Evolutionary conservation across 1,139 yeast species (phyloP).

Genomic region (Debaryomyces coudertii): DNA sequence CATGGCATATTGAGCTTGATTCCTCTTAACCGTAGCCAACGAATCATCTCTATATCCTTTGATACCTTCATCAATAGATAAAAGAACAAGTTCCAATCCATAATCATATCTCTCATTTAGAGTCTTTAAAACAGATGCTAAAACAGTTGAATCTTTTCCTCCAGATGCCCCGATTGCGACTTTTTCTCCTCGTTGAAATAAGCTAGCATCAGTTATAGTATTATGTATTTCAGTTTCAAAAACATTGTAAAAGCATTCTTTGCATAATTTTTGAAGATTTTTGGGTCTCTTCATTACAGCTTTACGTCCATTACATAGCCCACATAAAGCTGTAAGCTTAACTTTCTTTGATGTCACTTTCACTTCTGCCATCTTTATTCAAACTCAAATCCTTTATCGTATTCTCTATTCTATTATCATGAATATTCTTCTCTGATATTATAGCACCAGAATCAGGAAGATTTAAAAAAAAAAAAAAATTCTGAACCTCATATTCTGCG

Average conservation of each 20-base stretch:
- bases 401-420: not conserved
- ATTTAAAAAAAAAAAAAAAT: conserved; percentile 4
- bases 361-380: not conserved
- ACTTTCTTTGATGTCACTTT: conserved; percentile 25
- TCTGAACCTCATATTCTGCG: not conserved
- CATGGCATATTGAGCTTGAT: conserved; percentile 84
- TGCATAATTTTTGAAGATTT: conserved; percentile 88
- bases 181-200: conserved; percentile 78
- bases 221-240: conserved; percentile 96
- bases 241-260: conserved; percentile 83
- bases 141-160: conserved; percentile 95
- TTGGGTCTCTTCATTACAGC: conserved; percentile 93
- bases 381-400: not conserved
- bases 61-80: conserved; percentile 96
- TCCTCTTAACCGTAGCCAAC: conserved; percentile 92
- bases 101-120: conserved; percentile 87
- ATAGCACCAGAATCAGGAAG: not conserved
- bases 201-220: conserved; percentile 70
- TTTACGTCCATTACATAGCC: conserved; percentile 80
- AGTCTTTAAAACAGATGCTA: conserved; percentile 85
- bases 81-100: conserved; percentile 77
- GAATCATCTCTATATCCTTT: conserved; percentile 97
- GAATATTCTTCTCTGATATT: not conserved
- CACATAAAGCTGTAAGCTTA: conserved; percentile 63
- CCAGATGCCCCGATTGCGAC: conserved; percentile 99